Conservation (phyloP, 192 early-diverging fungal species). For the Rhizophagus clarus region DNA sequence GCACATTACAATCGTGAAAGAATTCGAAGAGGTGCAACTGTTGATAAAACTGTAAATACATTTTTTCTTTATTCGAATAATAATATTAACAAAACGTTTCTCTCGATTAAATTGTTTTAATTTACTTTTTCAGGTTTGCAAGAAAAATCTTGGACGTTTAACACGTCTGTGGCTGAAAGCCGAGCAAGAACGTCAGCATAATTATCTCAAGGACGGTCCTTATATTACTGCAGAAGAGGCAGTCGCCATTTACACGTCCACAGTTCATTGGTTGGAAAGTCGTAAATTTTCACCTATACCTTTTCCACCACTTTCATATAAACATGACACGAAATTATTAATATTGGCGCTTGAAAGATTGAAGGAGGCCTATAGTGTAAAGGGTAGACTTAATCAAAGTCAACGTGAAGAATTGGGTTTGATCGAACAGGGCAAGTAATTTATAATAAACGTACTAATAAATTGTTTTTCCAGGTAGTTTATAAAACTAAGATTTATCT, state of each 20-base stretch:
- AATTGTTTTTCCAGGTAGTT: not conserved
- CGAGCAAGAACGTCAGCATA: conserved; percentile 99
- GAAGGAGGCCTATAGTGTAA: conserved; percentile 94
- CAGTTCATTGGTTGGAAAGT: conserved; percentile 97
- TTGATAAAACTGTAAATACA: conserved; percentile 85
- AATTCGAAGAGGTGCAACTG: conserved; percentile 96
- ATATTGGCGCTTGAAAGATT: conserved; percentile 93
- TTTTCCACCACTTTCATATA: conserved; percentile 99
- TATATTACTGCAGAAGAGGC: conserved; percentile 98
- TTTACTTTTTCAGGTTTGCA: conserved; percentile 55
- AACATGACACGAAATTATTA: conserved; percentile 98
- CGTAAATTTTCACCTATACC: conserved; percentile 98
- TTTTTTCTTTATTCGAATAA: not conserved
- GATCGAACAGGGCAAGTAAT: conserved; percentile 74
- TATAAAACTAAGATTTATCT: not conserved
- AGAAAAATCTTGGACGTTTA: conserved; percentile 97
- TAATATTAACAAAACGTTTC: not conserved
- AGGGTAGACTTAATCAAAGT: conserved; percentile 91
- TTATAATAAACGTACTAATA: not conserved
- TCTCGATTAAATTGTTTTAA: not conserved
- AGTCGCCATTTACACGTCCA: conserved; percentile 96
- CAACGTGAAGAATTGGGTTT: conserved; percentile 97
- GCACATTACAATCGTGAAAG: conserved; percentile 99
- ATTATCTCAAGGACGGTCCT: conserved; percentile 98
- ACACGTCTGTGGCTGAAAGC: conserved; percentile 98